Evolutionary conservation across 1,284 basidiomycete species (phyloP), one percentile per base, ranked within the genome.

Genomic region (Cryptococcus deneoformans): DNA sequence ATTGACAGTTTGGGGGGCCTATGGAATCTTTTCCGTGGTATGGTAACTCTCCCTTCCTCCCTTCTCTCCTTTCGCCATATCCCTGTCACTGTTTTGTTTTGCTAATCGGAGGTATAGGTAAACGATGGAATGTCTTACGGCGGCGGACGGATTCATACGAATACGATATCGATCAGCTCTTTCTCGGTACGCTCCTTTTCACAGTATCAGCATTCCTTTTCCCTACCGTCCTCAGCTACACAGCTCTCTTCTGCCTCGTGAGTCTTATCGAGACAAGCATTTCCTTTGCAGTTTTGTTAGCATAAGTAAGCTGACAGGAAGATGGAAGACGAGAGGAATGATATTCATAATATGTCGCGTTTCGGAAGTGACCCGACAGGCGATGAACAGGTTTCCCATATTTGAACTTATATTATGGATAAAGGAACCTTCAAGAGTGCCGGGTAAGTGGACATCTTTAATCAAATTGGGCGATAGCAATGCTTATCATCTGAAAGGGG

Each of bases 1-100:
- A 79, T 88, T 40, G 79, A 78, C 16, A 83, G 84, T 12, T 80
- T 85, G 7, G 83, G 83, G 37, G 88, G 87, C 0, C 78, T 98
- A 12, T 97, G 91, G 85, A 92, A 93, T 70, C 83, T 99, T n/a
- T 99, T 98, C 72, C 83, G 92, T 76, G 94, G 93, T 88, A 67
- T 46, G 82, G 70, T 34, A 36, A 11, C 42, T 3, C n/a, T 20
- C 20, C 14, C 20, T 14, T 44, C 29, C 50, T 16, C 24, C 53
- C 2, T 54, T n/a, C n/a, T 43, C 36, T 48, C 43, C 9, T 35
- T 40, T 36, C 39, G 52, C 29, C 46, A 47, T 36, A 50, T 50
- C 35, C 38, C 48, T 44, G 11, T n/a, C 16, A 24, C n/a, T 37
- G 34, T 10, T 20, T 14, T 37, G 34, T 10, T 20, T 14, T 34